These are phyloP conservation scores for Canavalia ensiformis DNA, from an alignment of 306 rosid genomes.

Conservation along the genomic window DNA sequence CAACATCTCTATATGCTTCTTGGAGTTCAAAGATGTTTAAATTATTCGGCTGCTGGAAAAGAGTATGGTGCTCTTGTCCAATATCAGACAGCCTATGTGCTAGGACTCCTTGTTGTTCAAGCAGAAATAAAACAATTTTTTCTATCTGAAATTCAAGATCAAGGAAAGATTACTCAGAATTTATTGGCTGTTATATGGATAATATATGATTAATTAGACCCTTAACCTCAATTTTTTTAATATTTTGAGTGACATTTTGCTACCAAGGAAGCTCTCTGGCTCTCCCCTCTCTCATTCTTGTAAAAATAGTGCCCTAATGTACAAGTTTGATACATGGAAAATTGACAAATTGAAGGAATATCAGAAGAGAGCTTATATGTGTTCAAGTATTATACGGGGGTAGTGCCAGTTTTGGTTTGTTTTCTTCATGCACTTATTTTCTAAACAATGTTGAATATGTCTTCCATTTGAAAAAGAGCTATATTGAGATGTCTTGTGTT, in stretches of 20 bases:
- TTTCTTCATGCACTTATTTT: not conserved
- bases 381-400: not conserved
- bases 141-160: constrained; percentile 71
- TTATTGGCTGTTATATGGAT: not conserved
- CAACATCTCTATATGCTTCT: constrained; percentile 82
- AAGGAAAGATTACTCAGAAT: constrained; percentile 19
- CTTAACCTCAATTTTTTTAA: not conserved
- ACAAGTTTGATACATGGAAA: not conserved
- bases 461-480: not conserved
- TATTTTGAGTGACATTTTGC: not conserved
- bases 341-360: constrained; percentile 2
- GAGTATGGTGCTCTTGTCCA: constrained; percentile 65
- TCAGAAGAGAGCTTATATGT: not conserved
- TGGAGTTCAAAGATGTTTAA: constrained; percentile 63
- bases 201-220: not conserved
- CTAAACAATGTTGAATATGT: not conserved
- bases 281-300: not conserved
- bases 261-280: not conserved
- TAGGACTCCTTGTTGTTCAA: constrained; percentile 93
- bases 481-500: not conserved
- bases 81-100: constrained; percentile 78
- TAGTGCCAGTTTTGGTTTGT: not conserved
- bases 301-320: not conserved
- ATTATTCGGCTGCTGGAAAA: constrained; percentile 69
- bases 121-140: constrained; percentile 80